Percentiles rank a stretch among this genome's conserved stretches.
phyloP scores from a whole-genome alignment of 2,329 filamentous ascomycete genomes.

The Kalmusia sp. region DNA sequence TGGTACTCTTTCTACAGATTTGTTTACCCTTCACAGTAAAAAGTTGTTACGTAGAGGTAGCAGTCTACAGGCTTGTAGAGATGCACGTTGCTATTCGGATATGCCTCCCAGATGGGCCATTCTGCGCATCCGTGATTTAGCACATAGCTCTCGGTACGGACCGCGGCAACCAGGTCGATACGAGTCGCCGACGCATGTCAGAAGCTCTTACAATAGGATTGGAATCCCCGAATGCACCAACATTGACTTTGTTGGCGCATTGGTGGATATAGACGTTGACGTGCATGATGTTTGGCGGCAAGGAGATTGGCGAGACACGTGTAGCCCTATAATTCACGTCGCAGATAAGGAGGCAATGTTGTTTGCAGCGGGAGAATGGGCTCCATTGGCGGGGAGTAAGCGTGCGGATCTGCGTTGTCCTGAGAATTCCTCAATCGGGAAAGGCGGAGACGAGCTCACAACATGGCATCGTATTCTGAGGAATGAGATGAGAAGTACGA shows the following conservation, averaged over 20 bases:
- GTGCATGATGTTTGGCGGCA: constrained; percentile 1
- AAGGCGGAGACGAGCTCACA: neutral
- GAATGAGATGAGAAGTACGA: neutral
- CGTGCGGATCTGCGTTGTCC: neutral
- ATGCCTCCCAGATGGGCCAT: too few relatives aligned
- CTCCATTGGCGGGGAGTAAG: neutral
- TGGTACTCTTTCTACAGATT: too few relatives aligned
- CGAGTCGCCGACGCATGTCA: neutral
- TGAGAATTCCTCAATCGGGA: neutral
- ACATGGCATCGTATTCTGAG: neutral
- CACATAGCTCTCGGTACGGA: constrained; percentile 4
- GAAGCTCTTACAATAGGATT: neutral
- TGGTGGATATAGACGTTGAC: constrained; percentile 1
- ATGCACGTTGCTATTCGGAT: neutral
- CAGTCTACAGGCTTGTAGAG: neutral
- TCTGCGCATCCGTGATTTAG: neutral
- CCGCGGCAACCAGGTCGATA: neutral
- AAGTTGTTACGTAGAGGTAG: too few relatives aligned
- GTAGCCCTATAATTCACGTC: constrained; percentile 4
- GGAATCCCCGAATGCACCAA: neutral
- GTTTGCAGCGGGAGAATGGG: neutral
- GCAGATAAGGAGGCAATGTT: neutral
- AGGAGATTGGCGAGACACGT: constrained; percentile 5
- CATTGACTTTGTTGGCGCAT: neutral
- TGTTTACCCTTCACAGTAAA: too few relatives aligned